These are phyloP conservation scores for Hemerocallis citrina DNA, from an alignment of 106 monocot genomes.

Conservation along the genomic window DNA sequence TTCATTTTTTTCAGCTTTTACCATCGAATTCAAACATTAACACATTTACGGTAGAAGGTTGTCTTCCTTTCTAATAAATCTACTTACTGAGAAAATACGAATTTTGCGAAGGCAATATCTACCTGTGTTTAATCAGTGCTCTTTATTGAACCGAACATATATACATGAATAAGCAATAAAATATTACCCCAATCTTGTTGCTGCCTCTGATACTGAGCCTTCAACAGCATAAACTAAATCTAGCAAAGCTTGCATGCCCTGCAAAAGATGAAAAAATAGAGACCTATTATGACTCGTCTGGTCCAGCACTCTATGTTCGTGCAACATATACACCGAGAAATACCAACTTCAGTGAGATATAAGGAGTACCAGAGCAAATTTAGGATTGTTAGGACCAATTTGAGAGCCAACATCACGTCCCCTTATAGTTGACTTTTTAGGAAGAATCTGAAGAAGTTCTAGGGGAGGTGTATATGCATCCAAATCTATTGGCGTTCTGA, in stretches of 20 bases:
- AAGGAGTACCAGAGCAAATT: constrained; percentile 57
- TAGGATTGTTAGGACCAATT: constrained; percentile 92
- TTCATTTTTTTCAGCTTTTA: neutral
- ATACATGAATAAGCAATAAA: neutral
- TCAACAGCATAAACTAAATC: constrained; percentile 85
- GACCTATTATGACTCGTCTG: neutral
- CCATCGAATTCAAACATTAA: neutral
- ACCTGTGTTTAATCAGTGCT: neutral
- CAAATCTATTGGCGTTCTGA: constrained; percentile 70
- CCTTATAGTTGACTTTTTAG: constrained; percentile 75
- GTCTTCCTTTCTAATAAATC: neutral
- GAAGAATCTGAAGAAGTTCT: constrained; percentile 90
- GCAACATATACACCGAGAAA: neutral
- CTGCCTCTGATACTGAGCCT: constrained; percentile 88
- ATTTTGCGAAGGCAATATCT: neutral
- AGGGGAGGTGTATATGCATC: constrained; percentile 64
- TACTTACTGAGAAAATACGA: neutral
- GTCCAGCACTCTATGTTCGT: neutral
- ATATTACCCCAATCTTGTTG: constrained; percentile 76
- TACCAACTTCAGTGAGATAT: neutral
- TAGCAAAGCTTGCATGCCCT: constrained; percentile 96
- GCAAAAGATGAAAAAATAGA: constrained; percentile 2
- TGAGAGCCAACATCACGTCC: constrained; percentile 68
- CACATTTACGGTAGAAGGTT: too few species aligned
- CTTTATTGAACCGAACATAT: neutral